These are phyloP conservation scores for Fusarium tupiense DNA, from an alignment of 2,329 filamentous ascomycete genomes.

Conservation along the genomic window DNA sequence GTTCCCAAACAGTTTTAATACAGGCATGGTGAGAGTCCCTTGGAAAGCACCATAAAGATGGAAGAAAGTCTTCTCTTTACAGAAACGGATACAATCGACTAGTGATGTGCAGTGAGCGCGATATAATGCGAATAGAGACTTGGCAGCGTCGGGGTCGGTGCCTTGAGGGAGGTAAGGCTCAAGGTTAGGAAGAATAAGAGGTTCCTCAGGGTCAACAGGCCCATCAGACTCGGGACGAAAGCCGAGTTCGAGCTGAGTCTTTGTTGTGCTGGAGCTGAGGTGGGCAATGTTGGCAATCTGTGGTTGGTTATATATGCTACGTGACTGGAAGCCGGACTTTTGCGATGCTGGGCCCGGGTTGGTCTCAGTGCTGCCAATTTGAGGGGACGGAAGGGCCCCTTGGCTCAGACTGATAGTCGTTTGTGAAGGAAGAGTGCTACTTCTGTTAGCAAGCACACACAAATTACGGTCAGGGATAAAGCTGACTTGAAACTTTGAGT, in stretches of 20 bases:
- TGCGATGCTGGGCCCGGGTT: slow-evolving; percentile 16
- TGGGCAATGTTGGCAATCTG: slow-evolving; percentile 66
- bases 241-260: slow-evolving; percentile 67
- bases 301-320: slow-evolving; percentile 69
- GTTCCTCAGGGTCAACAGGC: slow-evolving; percentile 66
- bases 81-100: slow-evolving; percentile 94
- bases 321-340: slow-evolving; percentile 39
- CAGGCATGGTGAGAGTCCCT: slow-evolving; percentile 94
- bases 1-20: slow-evolving; percentile 89
- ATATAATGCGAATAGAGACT: slow-evolving; percentile 87
- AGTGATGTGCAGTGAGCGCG: slow-evolving; percentile 94
- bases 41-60: slow-evolving; percentile 95
- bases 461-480: not conserved
- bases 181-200: slow-evolving; percentile 86
- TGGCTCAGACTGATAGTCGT: slow-evolving; percentile 43
- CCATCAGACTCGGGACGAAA: slow-evolving; percentile 69
- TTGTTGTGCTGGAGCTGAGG: slow-evolving; percentile 65
- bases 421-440: slow-evolving; percentile 48
- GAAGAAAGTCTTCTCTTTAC: slow-evolving; percentile 96
- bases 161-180: slow-evolving; percentile 80
- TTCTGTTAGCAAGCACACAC: slow-evolving; percentile 32
- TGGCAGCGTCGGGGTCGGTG: slow-evolving; percentile 87
- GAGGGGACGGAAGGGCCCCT: slow-evolving; percentile 45
- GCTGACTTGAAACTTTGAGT: slow-evolving; percentile 62
- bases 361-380: slow-evolving; percentile 38